Evolutionary conservation across 129 eudicot species (phyloP), one percentile per base, ranked within the genome.

Genomic region (Silybum marianum): DNA sequence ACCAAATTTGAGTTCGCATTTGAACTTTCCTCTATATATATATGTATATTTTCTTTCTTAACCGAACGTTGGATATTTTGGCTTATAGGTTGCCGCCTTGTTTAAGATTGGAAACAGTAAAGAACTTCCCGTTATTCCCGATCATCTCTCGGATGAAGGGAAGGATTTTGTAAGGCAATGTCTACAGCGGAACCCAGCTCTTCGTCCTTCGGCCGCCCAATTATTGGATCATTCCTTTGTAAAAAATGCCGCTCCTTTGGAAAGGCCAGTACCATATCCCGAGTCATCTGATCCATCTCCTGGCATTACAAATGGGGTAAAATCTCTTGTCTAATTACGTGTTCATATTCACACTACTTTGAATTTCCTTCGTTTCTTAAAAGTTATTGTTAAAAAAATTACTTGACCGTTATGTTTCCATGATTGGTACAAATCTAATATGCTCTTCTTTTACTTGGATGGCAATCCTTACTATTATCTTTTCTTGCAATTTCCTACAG

Each of bases 61-160:
- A 21, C 51, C 13, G 19, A 75, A 18, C 74, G 42, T 73, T 63
- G 54, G 58, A 36, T 54, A 44, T 88, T 88, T 75, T 86, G 84
- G 25, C 73, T 54, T 62, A 78, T 71, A 95, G 99, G 99, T 95
- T 73, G 94, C 97, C 34, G 99, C 97, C 38, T 92, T 95, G 90
- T 95, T 95, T 83, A 95, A 95, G 81, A 92, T 95, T 83, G 97
- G 97, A 51, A 92, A 92, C 72, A 89, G 97, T 79, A 95, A 95
- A 88, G 99, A 95, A 69, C 94, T 92, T 81, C 99, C 99, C 11
- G 76, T 84, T 11, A 95, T 95, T 70, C 99, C 99, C 23, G 90
- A 90, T 81, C 84, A 90, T 80, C 93, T 95, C 38, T 92, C 99
- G 21, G 93, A 92, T 23, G 99, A 92, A 60, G 97, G 97, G 74